A percentile compares a stretch with the other conserved stretches of the same genome.
These are phyloP conservation scores for Stipa capillata DNA, from an alignment of 176 grass and related monocot species.

Conservation along the genomic window DNA sequence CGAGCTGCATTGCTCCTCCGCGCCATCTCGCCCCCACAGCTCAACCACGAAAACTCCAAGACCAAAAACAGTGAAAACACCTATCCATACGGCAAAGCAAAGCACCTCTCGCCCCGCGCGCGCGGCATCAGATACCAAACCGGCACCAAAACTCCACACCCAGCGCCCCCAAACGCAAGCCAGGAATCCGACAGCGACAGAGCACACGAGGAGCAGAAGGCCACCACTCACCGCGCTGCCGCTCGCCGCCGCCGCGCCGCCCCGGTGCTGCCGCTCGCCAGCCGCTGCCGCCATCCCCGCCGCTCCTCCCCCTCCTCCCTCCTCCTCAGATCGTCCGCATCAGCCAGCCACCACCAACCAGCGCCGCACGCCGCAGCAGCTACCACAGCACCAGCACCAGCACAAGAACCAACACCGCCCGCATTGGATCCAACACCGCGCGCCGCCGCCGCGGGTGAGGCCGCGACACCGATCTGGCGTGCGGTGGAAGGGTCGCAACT, in stretches of 20 bases:
- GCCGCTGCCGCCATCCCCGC: conserved; percentile 2
- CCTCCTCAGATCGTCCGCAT: conserved; percentile 48
- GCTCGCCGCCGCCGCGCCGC: no score
- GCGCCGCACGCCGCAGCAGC: not conserved
- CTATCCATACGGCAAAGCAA: not conserved
- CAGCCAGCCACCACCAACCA: not conserved
- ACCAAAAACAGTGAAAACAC: not conserved
- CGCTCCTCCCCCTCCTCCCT: no score
- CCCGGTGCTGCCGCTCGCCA: no score
- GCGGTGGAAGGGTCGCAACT: conserved; percentile 27
- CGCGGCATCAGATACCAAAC: conserved; percentile 3
- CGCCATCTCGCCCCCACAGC: not conserved
- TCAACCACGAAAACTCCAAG: not conserved
- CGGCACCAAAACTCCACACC: not conserved
- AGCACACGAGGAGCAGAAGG: not conserved
- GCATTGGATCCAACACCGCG: conserved; percentile 27
- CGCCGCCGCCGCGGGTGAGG: not conserved
- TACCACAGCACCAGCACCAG: not conserved
- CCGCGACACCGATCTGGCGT: conserved; percentile 34
- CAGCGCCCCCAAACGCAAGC: conserved; percentile 5
- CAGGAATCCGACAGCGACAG: not conserved
- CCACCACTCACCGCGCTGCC: conserved; percentile 40
- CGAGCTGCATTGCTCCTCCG: not conserved
- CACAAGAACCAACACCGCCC: no score
- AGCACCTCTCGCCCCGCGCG: not conserved